Evolutionary conservation across 306 rosid genomes (phyloP).

Genomic region (Echinosophora koreensis): DNA sequence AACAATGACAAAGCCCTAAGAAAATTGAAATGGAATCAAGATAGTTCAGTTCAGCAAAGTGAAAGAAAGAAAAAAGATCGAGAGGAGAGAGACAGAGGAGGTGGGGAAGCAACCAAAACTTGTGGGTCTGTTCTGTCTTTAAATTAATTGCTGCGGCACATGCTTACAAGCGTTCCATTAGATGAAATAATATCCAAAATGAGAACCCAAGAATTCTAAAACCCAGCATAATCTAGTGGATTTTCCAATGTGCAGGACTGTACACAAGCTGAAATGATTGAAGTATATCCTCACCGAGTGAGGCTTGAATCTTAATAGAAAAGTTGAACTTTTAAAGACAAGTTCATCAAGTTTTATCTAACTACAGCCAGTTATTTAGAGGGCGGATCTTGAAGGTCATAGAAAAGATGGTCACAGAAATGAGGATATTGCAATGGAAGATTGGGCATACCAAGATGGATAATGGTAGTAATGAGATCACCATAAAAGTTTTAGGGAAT

Average conservation of each 20-base stretch:
- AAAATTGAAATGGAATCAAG: constrained; percentile 37
- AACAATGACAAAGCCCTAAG: constrained; percentile 39
- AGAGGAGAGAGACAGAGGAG: neutral
- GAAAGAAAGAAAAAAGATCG: neutral
- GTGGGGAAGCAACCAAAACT: constrained; percentile 17
- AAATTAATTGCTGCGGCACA: constrained; percentile 11
- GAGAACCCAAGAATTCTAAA: constrained; percentile 16
- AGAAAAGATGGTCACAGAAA: neutral
- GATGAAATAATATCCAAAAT: constrained; percentile 29
- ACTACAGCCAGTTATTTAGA: neutral
- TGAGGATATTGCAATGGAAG: neutral
- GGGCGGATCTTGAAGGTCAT: neutral
- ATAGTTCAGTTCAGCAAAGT: constrained; percentile 1
- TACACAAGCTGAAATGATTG: constrained; percentile 1
- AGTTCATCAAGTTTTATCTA: neutral
- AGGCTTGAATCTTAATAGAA: neutral
- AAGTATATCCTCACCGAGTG: neutral
- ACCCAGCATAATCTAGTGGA: constrained; percentile 9
- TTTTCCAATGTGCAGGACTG: constrained; percentile 3
- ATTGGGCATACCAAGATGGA: constrained; percentile 15
- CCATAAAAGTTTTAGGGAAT: neutral
- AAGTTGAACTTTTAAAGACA: neutral
- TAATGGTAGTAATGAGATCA: neutral
- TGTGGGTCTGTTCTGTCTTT: neutral
- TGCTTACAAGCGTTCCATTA: constrained; percentile 2